Base-by-base conservation (phyloP, 345 rosid species). In the Boechera divaricarpa region DNA sequence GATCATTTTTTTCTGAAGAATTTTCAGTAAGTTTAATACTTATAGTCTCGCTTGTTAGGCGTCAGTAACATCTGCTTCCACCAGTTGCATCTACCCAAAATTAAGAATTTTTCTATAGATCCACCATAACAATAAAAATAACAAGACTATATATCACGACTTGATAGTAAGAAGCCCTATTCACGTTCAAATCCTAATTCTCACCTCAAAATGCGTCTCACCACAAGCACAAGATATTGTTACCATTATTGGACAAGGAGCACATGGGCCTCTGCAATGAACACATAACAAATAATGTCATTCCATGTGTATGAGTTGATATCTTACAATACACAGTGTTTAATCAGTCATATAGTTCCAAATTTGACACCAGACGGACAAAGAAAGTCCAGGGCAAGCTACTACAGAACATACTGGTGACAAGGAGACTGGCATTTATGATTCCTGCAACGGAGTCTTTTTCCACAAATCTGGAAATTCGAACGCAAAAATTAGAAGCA, bases 171-270 rank as follows among this genome's bases (percentile, higher is more conserved):
- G 29, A 32, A 21, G 55, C 2, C 11, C n/a, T 53, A 75, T 66
- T 67, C 62, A 41, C 57, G 28, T 33, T 42, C 49, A 5, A n/a
- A 49, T 51, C 28, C 62, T 78, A 82, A 65, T 16, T 77, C 89
- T 84, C 80, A 89, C 98, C 89, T 94, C 98, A 54, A 89, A 88
- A 69, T 76, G 82, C 44, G 94, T 92, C 82, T 85, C 87, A 57
- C 95, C 90, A 81, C 97, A 94, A 54, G 87, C 86, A 81, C 97
- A 94, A 44, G 95, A 85, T 80, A 94, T 94, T 38, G 89, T 83
- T 68, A 94, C 94, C 97, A 90, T 90, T 65, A 90, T 70, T 47
- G 98, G 97, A 76, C 98, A 92, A 69, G 97, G 97, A 83, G 97
- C 93, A 89, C 97, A 92, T 48, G 87, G 73, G 80, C 97, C 98